Evolutionary conservation across 1,139 yeast genomes (phyloP), one percentile per base, ranked within the genome.

Genomic region (Casaregolazyma suthepensis): DNA sequence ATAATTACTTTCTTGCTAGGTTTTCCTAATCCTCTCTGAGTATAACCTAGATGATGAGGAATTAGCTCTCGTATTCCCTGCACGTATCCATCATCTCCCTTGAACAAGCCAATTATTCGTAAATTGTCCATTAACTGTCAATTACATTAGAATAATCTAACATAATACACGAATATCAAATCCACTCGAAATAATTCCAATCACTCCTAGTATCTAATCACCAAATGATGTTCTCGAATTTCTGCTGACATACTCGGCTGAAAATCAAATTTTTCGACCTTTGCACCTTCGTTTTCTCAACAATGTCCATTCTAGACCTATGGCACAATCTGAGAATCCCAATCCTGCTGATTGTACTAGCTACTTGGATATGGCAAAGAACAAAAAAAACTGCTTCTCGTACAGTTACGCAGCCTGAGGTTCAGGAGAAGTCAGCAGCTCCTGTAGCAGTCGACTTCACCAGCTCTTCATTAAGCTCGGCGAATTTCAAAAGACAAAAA

Each of bases 381-480:
- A 23, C 37, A 26, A 47, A 29, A 47, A 38, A 38, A 45, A 23
- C 44, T 1, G 13, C 20, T 12, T 18, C n/a, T 4, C 10, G 9
- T 10, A 5, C 15, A 2, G 43, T 15, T 12, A 38, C 20, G 13
- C 37, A 26, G 18, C 35, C 35, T 17, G 44, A 38, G 20, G 45
- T 20, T n/a, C 15, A 19, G 37, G 45, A 26, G 20, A 50, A 50
- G 19, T 22, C 48, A 9, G 5, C 46, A n/a, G 55, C 52, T 6
- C 64, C 68, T 18, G 54, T 73, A 31, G 73, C 78, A 3, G 69
- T 75, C 19, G 79, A 76, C 57, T 75, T 75, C 63, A 76, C 79
- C 1, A 63, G 46, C 17, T n/a, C 50, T 18, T 46, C 73, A 9
- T 58, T 47, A 3, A 31, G 42, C 13, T 22, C 45, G 7, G 42